Base-by-base conservation (phyloP, 106 monocot genomes). In the Platanthera zijinensis region DNA sequence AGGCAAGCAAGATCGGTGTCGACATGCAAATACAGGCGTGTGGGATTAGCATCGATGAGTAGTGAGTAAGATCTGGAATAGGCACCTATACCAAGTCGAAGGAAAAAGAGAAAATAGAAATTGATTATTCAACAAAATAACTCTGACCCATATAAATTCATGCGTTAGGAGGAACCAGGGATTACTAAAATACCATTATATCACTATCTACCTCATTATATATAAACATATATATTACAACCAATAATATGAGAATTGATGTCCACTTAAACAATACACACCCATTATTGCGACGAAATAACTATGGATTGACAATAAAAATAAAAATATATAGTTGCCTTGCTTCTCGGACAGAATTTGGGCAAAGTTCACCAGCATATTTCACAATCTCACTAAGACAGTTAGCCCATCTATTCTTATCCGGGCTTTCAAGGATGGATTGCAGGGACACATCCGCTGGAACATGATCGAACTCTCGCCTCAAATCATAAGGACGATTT, bases 331-430 rank as follows among this genome's bases (percentile, higher is more conserved):
- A 78, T 74, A 30, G 74, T 87, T 85, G 73, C 99, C 99, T 99
- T 87, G 94, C 92, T 84, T 99, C 92, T 46, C 82, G 86, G 25
- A 99, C 88, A 78, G 99, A 88, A 82, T 28, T 87, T 10, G 94
- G 86, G 76, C 99, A 99, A 53, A 99, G 88, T 79, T 99, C 94
- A 81, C 88, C 87, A 78, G 92, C 86, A 87, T 92, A 99, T 73
- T 94, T 94, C 9, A 94, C 90, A 78, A 99, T 78, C 63, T 99
- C 99, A 82, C 99, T 99, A 71, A 99, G 90, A 87, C 92, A 99
- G 49, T 88, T 84, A 14, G 99, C 84, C 92, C 99, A 99, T 90
- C 99, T 89, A 79, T 78, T 90, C 84, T 94, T 94, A 77, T 99
- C 99, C 62, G 84, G 85, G 75, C 90, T 83, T 79, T 99, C 94